Conservation (phyloP, 805 yeast genomes). For the Schwanniomyces polymorphus region DNA sequence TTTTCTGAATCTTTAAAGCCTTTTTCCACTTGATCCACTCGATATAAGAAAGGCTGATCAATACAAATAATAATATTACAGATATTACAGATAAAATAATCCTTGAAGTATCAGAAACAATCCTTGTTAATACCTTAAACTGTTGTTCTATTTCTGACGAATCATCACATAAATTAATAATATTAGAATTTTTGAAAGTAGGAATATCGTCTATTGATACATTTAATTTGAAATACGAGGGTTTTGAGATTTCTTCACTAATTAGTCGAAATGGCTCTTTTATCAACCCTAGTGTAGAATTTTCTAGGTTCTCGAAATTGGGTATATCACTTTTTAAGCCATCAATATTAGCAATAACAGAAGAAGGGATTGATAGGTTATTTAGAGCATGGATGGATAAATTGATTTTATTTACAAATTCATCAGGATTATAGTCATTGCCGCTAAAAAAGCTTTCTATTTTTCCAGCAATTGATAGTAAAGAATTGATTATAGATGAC, state of each 20-base stretch:
- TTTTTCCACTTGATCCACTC: conserved; percentile 53
- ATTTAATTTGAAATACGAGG: conserved; percentile 18
- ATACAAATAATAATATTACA: conserved; percentile 34
- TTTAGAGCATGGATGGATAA: conserved; percentile 56
- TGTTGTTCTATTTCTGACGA: conserved; percentile 39
- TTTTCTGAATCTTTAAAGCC: conserved; percentile 28
- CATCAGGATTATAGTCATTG: conserved; percentile 29
- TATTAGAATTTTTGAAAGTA: background rate
- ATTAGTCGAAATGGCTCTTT: conserved; percentile 59
- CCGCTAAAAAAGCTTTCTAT: conserved; percentile 54
- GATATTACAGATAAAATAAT: conserved; percentile 33
- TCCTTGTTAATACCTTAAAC: conserved; percentile 26
- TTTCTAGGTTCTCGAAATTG: conserved; percentile 61
- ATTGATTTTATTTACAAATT: conserved; percentile 48
- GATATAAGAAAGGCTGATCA: conserved; percentile 43
- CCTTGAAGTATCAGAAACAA: conserved; percentile 35
- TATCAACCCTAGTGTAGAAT: conserved; percentile 55
- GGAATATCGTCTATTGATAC: conserved; percentile 4
- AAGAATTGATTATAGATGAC: conserved; percentile 54
- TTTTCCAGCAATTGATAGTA: conserved; percentile 50
- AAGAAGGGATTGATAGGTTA: conserved; percentile 62
- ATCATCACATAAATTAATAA: conserved; percentile 34
- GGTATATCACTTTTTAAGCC: conserved; percentile 56
- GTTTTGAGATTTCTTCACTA: conserved; percentile 34
- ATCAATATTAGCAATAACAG: conserved; percentile 59